Evolutionary conservation across 441 rosid species (phyloP).

Genomic region (Gossypium trilobum): DNA sequence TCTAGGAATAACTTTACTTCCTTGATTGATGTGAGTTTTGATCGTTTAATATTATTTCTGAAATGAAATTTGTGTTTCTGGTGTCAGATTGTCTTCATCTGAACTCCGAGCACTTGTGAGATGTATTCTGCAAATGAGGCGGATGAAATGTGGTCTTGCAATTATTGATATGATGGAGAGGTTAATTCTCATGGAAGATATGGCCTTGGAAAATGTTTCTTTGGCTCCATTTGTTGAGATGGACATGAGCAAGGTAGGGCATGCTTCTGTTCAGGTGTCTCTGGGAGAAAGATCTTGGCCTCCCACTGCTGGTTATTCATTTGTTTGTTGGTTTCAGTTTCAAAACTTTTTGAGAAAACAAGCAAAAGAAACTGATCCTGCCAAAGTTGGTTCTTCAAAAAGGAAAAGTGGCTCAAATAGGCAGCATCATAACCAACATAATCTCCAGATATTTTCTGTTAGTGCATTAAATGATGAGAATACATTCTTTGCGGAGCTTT

Average conservation of each 20-base stretch:
- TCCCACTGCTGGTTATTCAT: constrained; percentile 85
- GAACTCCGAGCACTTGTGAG: constrained; percentile 82
- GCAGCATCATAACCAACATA: constrained; percentile 55
- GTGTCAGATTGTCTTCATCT: constrained; percentile 84
- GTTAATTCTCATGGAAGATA: constrained; percentile 62
- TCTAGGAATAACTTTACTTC: constrained; percentile 8
- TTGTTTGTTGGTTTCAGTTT: constrained; percentile 80
- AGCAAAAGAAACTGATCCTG: constrained; percentile 38
- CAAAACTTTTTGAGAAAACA: constrained; percentile 48
- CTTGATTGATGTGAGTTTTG: constrained; percentile 12
- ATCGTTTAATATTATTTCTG: constrained; percentile 15
- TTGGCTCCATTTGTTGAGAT: constrained; percentile 74
- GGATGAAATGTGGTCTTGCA: constrained; percentile 63
- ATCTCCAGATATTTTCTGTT: constrained; percentile 87
- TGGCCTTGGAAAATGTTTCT: constrained; percentile 51
- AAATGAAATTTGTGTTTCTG: constrained; percentile 25
- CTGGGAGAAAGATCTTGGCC: constrained; percentile 89
- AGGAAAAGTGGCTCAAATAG: constrained; percentile 33
- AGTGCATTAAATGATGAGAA: constrained; percentile 69
- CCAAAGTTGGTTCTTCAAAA: constrained; percentile 36
- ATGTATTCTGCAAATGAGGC: constrained; percentile 78
- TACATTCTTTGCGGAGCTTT: constrained; percentile 80
- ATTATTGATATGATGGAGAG: constrained; percentile 86
- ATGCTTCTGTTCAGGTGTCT: constrained; percentile 75
- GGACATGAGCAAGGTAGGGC: constrained; percentile 74